phyloP scores from a whole-genome alignment of 768 basidiomycete species.

The Suillus subluteus region DNA sequence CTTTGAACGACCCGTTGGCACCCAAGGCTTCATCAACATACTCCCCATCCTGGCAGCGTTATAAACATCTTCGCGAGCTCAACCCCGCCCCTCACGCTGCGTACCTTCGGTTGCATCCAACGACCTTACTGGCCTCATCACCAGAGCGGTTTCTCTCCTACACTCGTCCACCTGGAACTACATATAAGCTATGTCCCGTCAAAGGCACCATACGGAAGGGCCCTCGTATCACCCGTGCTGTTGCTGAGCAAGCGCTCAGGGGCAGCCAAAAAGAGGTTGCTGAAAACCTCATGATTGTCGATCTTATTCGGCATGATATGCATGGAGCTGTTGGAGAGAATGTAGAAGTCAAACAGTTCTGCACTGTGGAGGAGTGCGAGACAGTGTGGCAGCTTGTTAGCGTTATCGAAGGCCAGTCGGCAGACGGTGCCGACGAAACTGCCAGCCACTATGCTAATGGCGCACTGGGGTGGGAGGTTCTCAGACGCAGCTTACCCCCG shows the following conservation, averaged over 20 bases:
- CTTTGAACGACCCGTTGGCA: constrained; percentile 41
- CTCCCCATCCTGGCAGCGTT: constrained; percentile 68
- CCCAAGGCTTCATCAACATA: constrained; percentile 17
- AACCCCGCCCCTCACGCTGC: constrained; percentile 93
- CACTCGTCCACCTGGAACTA: constrained; percentile 61
- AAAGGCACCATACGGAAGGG: constrained; percentile 88
- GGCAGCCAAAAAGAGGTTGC: constrained; percentile 88
- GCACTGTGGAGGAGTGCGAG: constrained; percentile 87
- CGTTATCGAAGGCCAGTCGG: constrained; percentile 77
- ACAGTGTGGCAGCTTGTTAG: constrained; percentile 97
- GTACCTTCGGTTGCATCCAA: constrained; percentile 76
- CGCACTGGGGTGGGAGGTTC: constrained; percentile 76
- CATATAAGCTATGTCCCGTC: constrained; percentile 89
- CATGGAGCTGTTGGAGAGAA: constrained; percentile 81
- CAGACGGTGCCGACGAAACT: constrained; percentile 35
- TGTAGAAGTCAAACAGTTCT: constrained; percentile 84
- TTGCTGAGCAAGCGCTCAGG: constrained; percentile 63
- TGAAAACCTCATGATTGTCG: constrained; percentile 98
- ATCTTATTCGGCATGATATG: constrained; percentile 92
- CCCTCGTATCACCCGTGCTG: constrained; percentile 61
- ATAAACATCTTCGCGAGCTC: constrained; percentile 65
- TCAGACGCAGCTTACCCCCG: constrained; percentile 82
- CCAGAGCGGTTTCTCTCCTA: constrained; percentile 91
- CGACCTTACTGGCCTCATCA: constrained; percentile 81
- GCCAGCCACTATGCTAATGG: constrained; percentile 41